Base-by-base conservation (phyloP, 83 land plant genomes). In the Isoetes engelmannii region DNA sequence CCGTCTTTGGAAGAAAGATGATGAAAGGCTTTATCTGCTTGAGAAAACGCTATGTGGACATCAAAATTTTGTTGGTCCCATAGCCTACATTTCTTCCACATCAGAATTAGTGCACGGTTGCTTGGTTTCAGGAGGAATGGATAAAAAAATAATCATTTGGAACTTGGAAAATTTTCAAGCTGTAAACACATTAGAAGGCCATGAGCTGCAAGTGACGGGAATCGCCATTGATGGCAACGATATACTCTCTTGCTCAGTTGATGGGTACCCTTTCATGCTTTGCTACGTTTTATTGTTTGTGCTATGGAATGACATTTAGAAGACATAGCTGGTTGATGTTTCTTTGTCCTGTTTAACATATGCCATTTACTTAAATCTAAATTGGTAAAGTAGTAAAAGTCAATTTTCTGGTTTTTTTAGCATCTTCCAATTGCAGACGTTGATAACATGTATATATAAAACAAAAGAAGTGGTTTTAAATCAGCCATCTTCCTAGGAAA, bases 41-140 rank as follows among this genome's bases (percentile, higher is more conserved):
- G 74, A 78, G 18, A 91, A 84, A 58, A 89, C 87, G 4, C 12
- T 96, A 79, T 65, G 77, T 5, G 95, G 97, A 5, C 99, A 96
- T 68, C 70, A 84, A 5, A 89, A 90, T 73, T 96, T 92, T 74
- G 97, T 96, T 42, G 99, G 95, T 0, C 87, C 97, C 15, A 57
- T 96, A 54, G 84, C 89, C 4, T 96, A 92, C 92, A 78, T 91
- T 57, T 64, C 92, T 60, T 85, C 99, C 4, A 65, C 55, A 48
- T 85, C 80, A 54, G 68, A 72, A 4, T 80, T 89, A 8, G 85
- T 86, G 5, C 85, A 76, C 44, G 99, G 99, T 20, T 89, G 89
- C 46, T 50, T 96, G 12, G 95, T 87, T 9, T 96, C 97, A 17
- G 97, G 99, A n/a, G 99, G 99, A 20, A 85, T 96, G 92, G 97